phyloP scores from a whole-genome alignment of 169 alveolate genomes.

The Eimeria acervulina region DNA sequence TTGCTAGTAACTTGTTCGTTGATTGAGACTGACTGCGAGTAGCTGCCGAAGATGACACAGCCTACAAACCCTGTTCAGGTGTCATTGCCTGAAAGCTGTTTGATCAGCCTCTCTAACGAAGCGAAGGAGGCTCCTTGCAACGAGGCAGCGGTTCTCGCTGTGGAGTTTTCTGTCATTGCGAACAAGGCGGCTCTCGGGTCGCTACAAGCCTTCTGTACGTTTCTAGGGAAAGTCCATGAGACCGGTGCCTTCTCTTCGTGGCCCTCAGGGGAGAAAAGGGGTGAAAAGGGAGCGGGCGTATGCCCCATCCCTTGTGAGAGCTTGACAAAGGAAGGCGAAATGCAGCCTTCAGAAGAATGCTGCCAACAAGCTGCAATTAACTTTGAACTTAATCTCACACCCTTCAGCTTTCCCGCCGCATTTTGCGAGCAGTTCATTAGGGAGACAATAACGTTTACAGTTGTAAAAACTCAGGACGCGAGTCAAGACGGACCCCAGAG shows the following conservation, averaged over 20 bases:
- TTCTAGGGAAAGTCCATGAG: constrained; percentile 54
- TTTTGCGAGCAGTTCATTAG: constrained; percentile 52
- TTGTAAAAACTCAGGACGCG: constrained; percentile 35
- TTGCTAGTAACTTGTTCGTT: background rate
- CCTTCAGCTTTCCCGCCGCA: constrained; percentile 63
- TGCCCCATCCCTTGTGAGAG: background rate
- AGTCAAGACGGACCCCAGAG: constrained; percentile 37
- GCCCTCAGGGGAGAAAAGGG: background rate
- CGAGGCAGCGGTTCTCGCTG: constrained; percentile 22
- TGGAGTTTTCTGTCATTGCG: constrained; percentile 47
- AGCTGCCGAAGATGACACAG: background rate
- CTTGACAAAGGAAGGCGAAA: background rate
- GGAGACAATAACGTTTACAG: background rate
- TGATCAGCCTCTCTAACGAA: background rate
- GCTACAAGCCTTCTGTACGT: constrained; percentile 49
- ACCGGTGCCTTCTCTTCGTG: constrained; percentile 32
- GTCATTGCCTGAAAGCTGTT: background rate
- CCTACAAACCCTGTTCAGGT: background rate
- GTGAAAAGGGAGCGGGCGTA: background rate
- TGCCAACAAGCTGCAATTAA: constrained; percentile 15
- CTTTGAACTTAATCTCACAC: constrained; percentile 19
- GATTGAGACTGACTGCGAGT: background rate
- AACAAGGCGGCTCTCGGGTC: constrained; percentile 45
- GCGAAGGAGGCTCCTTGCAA: constrained; percentile 61
- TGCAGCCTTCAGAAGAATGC: background rate